Conservation (phyloP, 73 alveolate genomes). For the Paramecium primaurelia region DNA sequence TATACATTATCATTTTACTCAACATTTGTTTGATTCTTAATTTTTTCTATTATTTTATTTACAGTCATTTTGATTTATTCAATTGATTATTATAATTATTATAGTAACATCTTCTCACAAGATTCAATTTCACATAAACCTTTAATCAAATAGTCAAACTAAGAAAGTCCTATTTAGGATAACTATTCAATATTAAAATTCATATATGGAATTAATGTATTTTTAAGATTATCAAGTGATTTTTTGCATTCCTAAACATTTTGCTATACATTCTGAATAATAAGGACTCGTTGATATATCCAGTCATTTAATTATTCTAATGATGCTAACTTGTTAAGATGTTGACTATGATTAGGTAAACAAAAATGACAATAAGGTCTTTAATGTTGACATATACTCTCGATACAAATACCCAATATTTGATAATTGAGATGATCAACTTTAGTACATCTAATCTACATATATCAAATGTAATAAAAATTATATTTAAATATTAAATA, state of each 20-base stretch:
- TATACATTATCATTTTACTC: background rate
- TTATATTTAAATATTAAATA: too few relatives aligned
- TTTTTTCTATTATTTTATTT: background rate
- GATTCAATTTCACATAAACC: background rate
- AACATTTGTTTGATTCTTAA: too few relatives aligned
- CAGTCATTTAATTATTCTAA: background rate
- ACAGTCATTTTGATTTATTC: background rate
- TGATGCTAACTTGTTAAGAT: background rate
- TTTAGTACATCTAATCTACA: background rate
- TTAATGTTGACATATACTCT: background rate
- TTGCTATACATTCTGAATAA: too few relatives aligned
- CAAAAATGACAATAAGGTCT: background rate
- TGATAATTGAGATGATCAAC: background rate
- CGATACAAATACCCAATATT: background rate
- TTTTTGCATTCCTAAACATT: background rate
- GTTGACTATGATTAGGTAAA: background rate
- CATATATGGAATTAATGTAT: background rate
- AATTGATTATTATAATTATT: too few relatives aligned
- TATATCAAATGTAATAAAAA: too few relatives aligned
- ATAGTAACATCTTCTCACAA: too few relatives aligned
- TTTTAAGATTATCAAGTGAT: background rate
- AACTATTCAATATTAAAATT: too few relatives aligned
- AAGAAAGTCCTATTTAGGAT: background rate
- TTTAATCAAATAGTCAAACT: background rate
- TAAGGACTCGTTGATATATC: background rate